Evolutionary conservation across 2,329 filamentous ascomycete species (phyloP).

Genomic region (Lasiodiplodia gonubiensis): DNA sequence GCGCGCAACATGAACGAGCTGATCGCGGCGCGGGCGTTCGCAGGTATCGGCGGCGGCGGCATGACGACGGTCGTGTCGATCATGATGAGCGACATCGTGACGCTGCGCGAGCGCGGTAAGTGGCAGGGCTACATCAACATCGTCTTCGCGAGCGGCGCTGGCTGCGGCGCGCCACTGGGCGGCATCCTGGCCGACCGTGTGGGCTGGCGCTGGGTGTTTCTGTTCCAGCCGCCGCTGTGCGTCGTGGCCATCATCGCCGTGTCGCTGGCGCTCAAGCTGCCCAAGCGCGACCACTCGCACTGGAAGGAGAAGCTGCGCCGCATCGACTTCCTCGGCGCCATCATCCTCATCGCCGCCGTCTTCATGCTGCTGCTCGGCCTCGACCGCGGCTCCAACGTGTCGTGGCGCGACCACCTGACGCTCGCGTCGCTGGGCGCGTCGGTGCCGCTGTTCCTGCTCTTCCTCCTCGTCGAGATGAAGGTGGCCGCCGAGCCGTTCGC

Average conservation of each 20-base stretch:
- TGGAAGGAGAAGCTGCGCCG: slow-evolving; percentile 70
- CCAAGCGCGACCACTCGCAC: slow-evolving; percentile 62
- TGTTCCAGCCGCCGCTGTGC: slow-evolving; percentile 73
- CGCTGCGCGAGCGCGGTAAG: slow-evolving; percentile 70
- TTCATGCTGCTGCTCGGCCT: slow-evolving; percentile 71
- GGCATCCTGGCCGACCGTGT: slow-evolving; percentile 74
- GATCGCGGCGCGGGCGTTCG: slow-evolving; percentile 67
- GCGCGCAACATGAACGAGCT: slow-evolving; percentile 69
- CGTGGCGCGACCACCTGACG: slow-evolving; percentile 67
- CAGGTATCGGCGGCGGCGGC: slow-evolving; percentile 72
- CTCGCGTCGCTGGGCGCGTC: slow-evolving; percentile 63
- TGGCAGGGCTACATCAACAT: slow-evolving; percentile 80
- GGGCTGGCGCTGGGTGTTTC: slow-evolving; percentile 79
- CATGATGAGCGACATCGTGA: slow-evolving; percentile 72
- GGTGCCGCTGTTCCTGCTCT: slow-evolving; percentile 66
- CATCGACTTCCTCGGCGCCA: slow-evolving; percentile 76
- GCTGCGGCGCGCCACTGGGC: slow-evolving; percentile 71
- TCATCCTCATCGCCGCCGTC: slow-evolving; percentile 69
- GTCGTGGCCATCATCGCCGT: slow-evolving; percentile 69
- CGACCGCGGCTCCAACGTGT: slow-evolving; percentile 74
- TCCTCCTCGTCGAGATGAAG: slow-evolving; percentile 71
- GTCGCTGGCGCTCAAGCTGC: slow-evolving; percentile 66
- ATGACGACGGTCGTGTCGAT: slow-evolving; percentile 74
- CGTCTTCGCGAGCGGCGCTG: slow-evolving; percentile 71
- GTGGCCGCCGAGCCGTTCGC: slow-evolving; percentile 75